Evolutionary conservation across 2,329 filamentous ascomycete species (phyloP), one percentile per base, ranked within the genome.

Genomic region (Arthroderma uncinatum): DNA sequence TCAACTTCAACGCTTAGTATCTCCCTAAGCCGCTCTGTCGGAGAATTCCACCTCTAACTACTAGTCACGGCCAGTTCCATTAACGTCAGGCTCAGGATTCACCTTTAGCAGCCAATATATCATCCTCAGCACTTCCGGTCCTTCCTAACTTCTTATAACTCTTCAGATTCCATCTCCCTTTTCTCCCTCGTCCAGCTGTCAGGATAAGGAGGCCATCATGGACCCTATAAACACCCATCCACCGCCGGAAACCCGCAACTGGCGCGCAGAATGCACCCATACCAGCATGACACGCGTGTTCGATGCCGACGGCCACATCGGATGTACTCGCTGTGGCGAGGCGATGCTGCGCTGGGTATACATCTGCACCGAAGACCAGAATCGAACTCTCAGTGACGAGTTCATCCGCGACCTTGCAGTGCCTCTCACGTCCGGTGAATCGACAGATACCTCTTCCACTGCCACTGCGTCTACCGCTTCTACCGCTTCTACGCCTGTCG

Each of bases 301-400:
- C 57, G 67, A 67, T 53, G 54, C 63, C 1, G 59, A 83, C 63
- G 79, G 78, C 34, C 58, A 71, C 19, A 67, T 75, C 28, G 65
- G 68, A 16, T 93, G 88, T 70, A 71, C 77, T 6, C 66, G 76
- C 23, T 93, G 88, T 64, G 72, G 73, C 39, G 71, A 72, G 40
- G 80, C 84, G 0, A 71, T 76, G 14, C 76, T 84, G 55, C 86
- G 86, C 25, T 93, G 85, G 81, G 72, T 93, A 21, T 93, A 88
- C 68, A 76, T 79, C 59, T 93, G 89, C 69, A 80, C 78, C 10
- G 81, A 87, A 66, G 86, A 90, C 63, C 73, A 73, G 9, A 76
- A 80, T 30, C 66, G 71, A 14, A 63, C 74, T 40, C 64, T 79
- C 30, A 68, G 73, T 16, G 69, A 40, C 14, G 50, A 47, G n/a